Evolutionary conservation across 1,139 yeast genomes (phyloP), one percentile per base, ranked within the genome.

Genomic region (Taphrina communis): DNA sequence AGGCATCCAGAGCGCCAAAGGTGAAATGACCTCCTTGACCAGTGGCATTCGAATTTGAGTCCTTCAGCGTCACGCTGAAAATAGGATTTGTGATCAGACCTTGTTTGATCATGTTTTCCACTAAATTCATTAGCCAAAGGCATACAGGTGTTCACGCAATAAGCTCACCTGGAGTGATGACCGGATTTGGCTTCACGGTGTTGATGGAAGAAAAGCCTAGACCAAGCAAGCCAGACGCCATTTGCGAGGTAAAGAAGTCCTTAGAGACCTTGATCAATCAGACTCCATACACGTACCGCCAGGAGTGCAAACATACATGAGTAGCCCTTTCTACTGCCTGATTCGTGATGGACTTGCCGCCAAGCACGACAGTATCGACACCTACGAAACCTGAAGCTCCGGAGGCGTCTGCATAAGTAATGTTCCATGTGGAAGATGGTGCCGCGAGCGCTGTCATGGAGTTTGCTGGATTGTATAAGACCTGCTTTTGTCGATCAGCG

Each of bases 1-100:
- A 42, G n/a, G 46, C 31, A 17, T 65, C 69, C 6, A 58, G 41
- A n/a, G 60, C 60, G 4, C 69, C 69, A 77, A 94, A 89, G 39
- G 97, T 91, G 74, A 94, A 96, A 72, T 88, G 85, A 74, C 99
- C 98, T 65, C 97, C 97, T 36, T 39, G 60, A 1, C 67, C 66
- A 12, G 58, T 62, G 11, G 63, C 65, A 12, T 55, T 50, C 48
- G 58, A 51, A 46, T 61, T 56, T 11, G 66, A 51, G 38, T 61
- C 59, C n/a, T 46, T 53, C 21, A 67, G 39, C 1, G 59, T 48
- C 12, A 62, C 65, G 5, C 63, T 44, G 44, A 57, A 57, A 11
- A 67, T 57, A 25, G 70, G 59, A 31, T 52, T 52, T 11, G 46
- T 35, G 36, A 56, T 39, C 35, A 50, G 42, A n/a, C 53, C 59